A percentile compares a stretch with the other conserved stretches of the same genome.
phyloP scores from a whole-genome alignment of 176 grass and related monocot species.

The Musa acuminata region DNA sequence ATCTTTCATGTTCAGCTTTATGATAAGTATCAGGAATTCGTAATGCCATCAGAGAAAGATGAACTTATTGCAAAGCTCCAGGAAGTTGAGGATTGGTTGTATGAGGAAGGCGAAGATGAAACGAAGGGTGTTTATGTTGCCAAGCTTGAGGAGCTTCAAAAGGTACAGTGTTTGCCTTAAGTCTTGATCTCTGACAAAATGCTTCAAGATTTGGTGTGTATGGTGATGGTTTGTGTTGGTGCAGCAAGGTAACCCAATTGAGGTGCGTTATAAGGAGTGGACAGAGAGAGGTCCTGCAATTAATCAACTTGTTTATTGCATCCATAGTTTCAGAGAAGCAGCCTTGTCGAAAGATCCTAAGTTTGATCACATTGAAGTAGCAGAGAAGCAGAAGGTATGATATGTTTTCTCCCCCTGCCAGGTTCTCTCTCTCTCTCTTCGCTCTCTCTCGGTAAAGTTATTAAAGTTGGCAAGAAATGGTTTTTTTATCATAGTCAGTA shows the following conservation, averaged over 20 bases:
- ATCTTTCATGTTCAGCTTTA: constrained; percentile 44
- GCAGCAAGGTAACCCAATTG: constrained; percentile 70
- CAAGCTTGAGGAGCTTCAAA: constrained; percentile 83
- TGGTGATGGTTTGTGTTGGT: not conserved
- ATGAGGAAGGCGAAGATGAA: constrained; percentile 97
- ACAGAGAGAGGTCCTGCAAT: constrained; percentile 49
- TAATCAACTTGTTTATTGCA: constrained; percentile 59
- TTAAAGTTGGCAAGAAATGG: too few relatives aligned
- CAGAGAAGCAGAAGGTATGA: constrained; percentile 83
- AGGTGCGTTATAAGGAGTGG: constrained; percentile 67
- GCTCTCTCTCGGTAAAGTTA: not conserved
- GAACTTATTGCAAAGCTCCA: constrained; percentile 58
- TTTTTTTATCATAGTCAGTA: too few relatives aligned
- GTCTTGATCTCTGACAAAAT: not conserved
- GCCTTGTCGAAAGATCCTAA: constrained; percentile 63
- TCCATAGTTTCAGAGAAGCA: constrained; percentile 79
- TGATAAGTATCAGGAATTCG: constrained; percentile 71
- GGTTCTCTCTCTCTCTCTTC: not conserved
- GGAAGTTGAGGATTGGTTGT: constrained; percentile 95
- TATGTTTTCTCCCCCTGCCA: not conserved
- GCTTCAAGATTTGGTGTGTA: not conserved
- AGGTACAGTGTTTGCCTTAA: constrained; percentile 13
- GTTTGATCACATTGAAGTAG: constrained; percentile 81
- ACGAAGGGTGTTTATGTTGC: constrained; percentile 92
- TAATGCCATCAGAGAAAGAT: constrained; percentile 59